These are phyloP conservation scores for Trametes cinnabarina DNA, from an alignment of 768 basidiomycete genomes.

Conservation along the genomic window DNA sequence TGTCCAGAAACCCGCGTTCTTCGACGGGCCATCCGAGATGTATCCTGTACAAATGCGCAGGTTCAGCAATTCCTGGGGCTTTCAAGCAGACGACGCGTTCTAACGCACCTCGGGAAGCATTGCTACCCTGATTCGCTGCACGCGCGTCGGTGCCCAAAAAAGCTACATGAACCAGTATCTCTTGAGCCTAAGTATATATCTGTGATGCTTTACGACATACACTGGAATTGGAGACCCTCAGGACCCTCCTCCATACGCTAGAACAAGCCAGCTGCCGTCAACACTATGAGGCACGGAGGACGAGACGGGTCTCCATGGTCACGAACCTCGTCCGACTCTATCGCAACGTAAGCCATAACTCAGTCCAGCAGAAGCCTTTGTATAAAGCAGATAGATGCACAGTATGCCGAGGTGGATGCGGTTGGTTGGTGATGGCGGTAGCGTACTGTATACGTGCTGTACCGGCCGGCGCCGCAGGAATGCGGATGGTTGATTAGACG, in stretches of 20 bases:
- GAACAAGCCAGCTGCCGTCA: slow-evolving; percentile 18
- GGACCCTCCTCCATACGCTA: slow-evolving; percentile 34
- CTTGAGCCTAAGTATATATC: neutral
- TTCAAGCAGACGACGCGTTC: neutral
- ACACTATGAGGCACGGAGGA: slow-evolving; percentile 8
- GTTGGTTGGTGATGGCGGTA: neutral
- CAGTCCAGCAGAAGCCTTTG: neutral
- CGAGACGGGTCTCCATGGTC: neutral
- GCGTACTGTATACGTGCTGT: neutral
- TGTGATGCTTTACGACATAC: slow-evolving; percentile 5
- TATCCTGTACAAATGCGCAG: slow-evolving; percentile 47
- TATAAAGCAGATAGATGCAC: neutral
- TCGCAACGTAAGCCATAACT: slow-evolving; percentile 31
- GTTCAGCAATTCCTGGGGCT: neutral
- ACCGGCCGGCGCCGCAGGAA: too few species aligned
- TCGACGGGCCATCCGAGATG: slow-evolving; percentile 53
- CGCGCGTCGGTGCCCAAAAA: slow-evolving; percentile 29
- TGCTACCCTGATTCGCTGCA: slow-evolving; percentile 14
- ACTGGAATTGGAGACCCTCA: slow-evolving; percentile 31
- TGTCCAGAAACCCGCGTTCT: slow-evolving; percentile 66
- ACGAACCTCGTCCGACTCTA: slow-evolving; percentile 31
- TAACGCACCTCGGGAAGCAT: slow-evolving; percentile 17
- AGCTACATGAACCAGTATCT: slow-evolving; percentile 10
- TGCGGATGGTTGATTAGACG: neutral
- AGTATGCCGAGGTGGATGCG: neutral